Conservation (phyloP, 495 filamentous ascomycete species). For the Sporormia fimetaria region DNA sequence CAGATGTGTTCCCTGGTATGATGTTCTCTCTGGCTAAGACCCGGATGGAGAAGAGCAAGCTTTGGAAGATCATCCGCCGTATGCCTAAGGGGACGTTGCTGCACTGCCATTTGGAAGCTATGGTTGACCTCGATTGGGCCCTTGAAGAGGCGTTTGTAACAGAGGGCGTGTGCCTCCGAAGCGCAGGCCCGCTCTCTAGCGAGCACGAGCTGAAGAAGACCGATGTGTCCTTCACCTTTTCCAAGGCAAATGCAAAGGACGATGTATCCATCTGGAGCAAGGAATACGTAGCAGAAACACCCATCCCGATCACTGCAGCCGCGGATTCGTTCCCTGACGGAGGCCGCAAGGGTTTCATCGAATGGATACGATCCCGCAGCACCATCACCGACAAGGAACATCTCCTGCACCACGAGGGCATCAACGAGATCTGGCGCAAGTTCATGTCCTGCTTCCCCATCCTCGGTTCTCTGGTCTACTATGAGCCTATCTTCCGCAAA, state of each 20-base stretch:
- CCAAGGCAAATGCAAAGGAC: conserved; percentile 22
- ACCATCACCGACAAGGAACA: conserved; percentile 59
- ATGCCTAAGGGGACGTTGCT: conserved; percentile 90
- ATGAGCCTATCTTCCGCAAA: conserved; percentile 80
- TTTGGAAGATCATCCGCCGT: conserved; percentile 71
- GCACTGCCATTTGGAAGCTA: conserved; percentile 80
- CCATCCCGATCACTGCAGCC: conserved; percentile 49
- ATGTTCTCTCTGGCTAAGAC: conserved; percentile 75
- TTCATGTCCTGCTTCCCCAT: conserved; percentile 60
- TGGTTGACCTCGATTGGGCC: conserved; percentile 75
- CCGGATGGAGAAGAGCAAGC: conserved; percentile 64
- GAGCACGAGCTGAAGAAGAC: conserved; percentile 38
- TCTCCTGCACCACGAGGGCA: conserved; percentile 67
- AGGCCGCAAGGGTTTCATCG: conserved; percentile 57
- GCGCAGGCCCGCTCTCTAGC: conserved; percentile 42
- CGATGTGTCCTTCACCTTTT: conserved; percentile 46
- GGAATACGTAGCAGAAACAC: conserved; percentile 44
- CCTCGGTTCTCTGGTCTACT: conserved; percentile 62
- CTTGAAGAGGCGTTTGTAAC: conserved; percentile 59
- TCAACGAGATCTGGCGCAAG: conserved; percentile 67
- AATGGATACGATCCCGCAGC: conserved; percentile 66
- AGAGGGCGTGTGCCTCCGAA: conserved; percentile 60
- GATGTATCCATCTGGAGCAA: conserved; percentile 47
- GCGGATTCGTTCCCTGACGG: conserved; percentile 63
- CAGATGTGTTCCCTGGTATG: conserved; percentile 66